Evolutionary conservation across 352 stramenopile genomes (phyloP).

Genomic region (Phytophthora pistaciae): DNA sequence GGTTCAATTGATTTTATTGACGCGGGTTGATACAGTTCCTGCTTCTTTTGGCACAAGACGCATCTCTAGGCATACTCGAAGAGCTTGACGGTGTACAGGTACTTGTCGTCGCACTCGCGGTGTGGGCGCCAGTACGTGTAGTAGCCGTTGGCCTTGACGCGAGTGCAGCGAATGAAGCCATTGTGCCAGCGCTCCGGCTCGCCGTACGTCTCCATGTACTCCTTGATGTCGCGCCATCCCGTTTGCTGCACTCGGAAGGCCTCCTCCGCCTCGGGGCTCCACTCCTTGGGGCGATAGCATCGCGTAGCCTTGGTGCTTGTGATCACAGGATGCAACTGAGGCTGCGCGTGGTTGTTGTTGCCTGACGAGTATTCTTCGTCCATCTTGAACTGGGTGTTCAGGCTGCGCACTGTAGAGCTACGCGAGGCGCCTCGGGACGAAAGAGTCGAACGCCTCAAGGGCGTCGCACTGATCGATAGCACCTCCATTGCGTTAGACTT

Average conservation of each 20-base stretch:
- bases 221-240: conserved; percentile 79
- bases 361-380: conserved; percentile 50
- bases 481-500: conserved; percentile 32
- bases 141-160: conserved; percentile 85
- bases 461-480: conserved; percentile 46
- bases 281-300: conserved; percentile 77
- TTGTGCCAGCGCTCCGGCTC: conserved; percentile 81
- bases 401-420: conserved; percentile 19
- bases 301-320: conserved; percentile 63
- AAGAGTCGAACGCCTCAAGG: conserved; percentile 41
- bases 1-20: conserved; percentile 20
- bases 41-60: background rate
- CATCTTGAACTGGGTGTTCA: conserved; percentile 62
- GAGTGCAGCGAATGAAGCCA: conserved; percentile 79
- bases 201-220: conserved; percentile 84
- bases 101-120: conserved; percentile 87
- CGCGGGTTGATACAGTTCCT: conserved; percentile 13
- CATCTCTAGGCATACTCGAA: conserved; percentile 70
- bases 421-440: conserved; percentile 49
- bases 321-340: conserved; percentile 43
- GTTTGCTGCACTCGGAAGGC: conserved; percentile 81
- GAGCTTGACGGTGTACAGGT: conserved; percentile 80
- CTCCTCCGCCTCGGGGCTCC: conserved; percentile 75
- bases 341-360: conserved; percentile 29
- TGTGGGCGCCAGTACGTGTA: conserved; percentile 84